phyloP scores from a whole-genome alignment of 2,329 filamentous ascomycete genomes.

The Anthostomella pinea region DNA sequence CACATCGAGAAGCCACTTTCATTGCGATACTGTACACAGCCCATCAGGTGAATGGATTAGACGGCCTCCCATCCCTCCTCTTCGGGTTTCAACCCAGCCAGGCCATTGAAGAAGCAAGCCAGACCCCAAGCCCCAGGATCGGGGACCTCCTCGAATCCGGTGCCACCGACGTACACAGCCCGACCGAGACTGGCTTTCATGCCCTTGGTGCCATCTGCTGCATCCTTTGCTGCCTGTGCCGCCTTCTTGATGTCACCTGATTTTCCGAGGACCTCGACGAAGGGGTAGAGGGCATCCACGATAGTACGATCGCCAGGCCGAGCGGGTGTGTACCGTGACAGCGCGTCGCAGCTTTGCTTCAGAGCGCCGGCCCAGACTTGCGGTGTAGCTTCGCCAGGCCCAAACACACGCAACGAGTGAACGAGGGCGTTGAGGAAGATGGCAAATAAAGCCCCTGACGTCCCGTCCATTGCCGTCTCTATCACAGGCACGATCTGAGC shows the following conservation, averaged over 20 bases:
- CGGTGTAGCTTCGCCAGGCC: conserved; percentile 38
- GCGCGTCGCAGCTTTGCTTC: conserved; percentile 63
- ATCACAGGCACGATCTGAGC: conserved; percentile 52
- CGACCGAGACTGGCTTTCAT: conserved; percentile 89
- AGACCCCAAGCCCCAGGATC: conserved; percentile 71
- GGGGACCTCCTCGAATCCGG: conserved; percentile 64
- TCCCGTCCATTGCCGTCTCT: conserved; percentile 60
- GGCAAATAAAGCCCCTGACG: conserved; percentile 61
- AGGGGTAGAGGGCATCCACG: conserved; percentile 85
- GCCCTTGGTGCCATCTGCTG: conserved; percentile 79
- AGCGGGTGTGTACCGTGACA: conserved; percentile 85
- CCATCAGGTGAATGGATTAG: conserved; percentile 15
- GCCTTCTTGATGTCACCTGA: conserved; percentile 69
- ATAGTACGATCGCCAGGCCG: conserved; percentile 85
- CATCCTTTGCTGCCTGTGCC: conserved; percentile 70
- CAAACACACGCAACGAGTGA: conserved; percentile 51
- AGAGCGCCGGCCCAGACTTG: conserved; percentile 63
- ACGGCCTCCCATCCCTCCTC: conserved; percentile 38
- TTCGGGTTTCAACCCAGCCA: conserved; percentile 56
- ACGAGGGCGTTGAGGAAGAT: conserved; percentile 89
- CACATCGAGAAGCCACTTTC: conserved; percentile 7
- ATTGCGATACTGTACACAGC: conserved; percentile 12
- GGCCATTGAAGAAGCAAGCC: conserved; percentile 75
- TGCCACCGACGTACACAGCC: conserved; percentile 77
- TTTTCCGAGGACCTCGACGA: conserved; percentile 67